Conservation (phyloP, 768 basidiomycete genomes). For the Boletus insuetus region DNA sequence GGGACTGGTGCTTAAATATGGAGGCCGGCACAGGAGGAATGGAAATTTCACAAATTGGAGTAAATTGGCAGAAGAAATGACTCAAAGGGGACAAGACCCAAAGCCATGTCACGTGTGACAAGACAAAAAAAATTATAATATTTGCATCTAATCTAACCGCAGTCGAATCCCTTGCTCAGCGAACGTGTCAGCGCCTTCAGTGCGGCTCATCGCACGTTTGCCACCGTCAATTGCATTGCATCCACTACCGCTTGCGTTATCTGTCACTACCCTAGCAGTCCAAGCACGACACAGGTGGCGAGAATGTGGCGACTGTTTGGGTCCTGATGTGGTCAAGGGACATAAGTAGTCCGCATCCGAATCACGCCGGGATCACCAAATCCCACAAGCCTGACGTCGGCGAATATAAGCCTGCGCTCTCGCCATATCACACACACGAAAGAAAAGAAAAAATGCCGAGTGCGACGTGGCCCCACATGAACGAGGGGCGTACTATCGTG, state of each 20-base stretch:
- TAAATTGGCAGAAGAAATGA: slow-evolving; percentile 32
- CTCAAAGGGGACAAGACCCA: slow-evolving; percentile 31
- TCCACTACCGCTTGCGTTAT: not conserved
- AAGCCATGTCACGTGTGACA: slow-evolving; percentile 25
- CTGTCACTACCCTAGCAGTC: not conserved
- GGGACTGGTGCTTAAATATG: slow-evolving; percentile 32
- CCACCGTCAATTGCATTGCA: not conserved
- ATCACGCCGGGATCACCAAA: slow-evolving; percentile 9
- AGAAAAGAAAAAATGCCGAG: not conserved
- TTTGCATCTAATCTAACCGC: slow-evolving; percentile 12
- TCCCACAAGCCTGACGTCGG: not conserved
- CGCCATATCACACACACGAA: not conserved
- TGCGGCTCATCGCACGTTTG: slow-evolving; percentile 19
- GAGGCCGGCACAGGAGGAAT: slow-evolving; percentile 36
- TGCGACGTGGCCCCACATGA: not conserved
- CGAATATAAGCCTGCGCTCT: not conserved
- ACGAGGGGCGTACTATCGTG: no score
- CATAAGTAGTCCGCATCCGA: not conserved
- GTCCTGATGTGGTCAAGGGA: slow-evolving; percentile 7
- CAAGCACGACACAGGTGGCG: slow-evolving; percentile 7
- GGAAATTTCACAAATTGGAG: slow-evolving; percentile 34
- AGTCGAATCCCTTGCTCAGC: not conserved
- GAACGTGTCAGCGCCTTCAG: slow-evolving; percentile 15
- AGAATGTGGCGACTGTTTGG: slow-evolving; percentile 8
- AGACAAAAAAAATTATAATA: not conserved